phyloP scores from a whole-genome alignment of 2,329 filamentous ascomycete genomes.

The Colletotrichum orbiculare region DNA sequence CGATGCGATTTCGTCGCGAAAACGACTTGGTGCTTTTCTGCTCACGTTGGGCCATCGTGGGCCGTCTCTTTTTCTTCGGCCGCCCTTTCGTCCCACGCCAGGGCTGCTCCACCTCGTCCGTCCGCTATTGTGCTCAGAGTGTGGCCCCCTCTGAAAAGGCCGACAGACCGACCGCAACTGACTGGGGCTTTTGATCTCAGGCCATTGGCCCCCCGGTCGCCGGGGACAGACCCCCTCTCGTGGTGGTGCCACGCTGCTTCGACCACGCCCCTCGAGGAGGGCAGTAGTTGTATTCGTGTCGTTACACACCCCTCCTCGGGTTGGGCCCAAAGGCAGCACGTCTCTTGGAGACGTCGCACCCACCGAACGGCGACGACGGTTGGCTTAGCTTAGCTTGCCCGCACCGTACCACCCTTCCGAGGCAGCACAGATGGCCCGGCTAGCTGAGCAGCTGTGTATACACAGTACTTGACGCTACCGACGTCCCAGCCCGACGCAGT shows the following conservation, averaged over 20 bases:
- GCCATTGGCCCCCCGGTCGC: constrained; percentile 26
- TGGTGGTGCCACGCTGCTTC: constrained; percentile 47
- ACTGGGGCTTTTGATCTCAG: constrained; percentile 33
- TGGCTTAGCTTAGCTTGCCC: constrained; percentile 15
- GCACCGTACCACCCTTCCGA: constrained; percentile 29
- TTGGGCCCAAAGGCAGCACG: background rate
- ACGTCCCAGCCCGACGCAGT: constrained; percentile 29
- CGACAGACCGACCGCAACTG: constrained; percentile 35
- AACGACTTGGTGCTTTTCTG: too few relatives aligned
- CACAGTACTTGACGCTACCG: constrained; percentile 13
- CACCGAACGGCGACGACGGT: constrained; percentile 35
- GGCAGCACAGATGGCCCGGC: constrained; percentile 22
- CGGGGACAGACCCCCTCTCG: constrained; percentile 32
- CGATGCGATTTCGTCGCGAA: too few relatives aligned
- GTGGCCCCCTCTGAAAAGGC: constrained; percentile 19
- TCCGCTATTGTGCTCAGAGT: constrained; percentile 2
- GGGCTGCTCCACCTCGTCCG: constrained; percentile 11
- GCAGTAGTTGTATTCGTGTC: constrained; percentile 5
- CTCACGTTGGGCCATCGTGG: background rate
- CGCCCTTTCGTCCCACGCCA: constrained; percentile 8
- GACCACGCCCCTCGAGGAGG: constrained; percentile 40
- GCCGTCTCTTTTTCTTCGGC: constrained; percentile 1
- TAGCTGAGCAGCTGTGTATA: constrained; percentile 21
- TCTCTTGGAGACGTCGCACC: constrained; percentile 21
- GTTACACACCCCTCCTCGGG: constrained; percentile 26